Evolutionary conservation across 164 flowering plant genomes (phyloP), one percentile per base, ranked within the genome.

Genomic region (Platanus orientalis): DNA sequence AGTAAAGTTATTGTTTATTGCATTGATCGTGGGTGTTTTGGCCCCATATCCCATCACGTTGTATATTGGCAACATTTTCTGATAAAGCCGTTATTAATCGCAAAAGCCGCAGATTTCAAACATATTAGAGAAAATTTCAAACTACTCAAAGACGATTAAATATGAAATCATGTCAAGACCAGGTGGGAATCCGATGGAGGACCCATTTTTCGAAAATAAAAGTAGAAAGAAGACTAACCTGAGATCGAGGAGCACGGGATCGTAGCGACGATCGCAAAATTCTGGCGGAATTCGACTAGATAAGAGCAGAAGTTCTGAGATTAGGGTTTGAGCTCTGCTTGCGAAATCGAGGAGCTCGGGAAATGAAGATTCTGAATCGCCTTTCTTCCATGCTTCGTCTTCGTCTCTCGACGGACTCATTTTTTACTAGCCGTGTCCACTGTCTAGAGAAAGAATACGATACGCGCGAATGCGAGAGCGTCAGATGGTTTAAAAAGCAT

Each of bases 221-320:
- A 4, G 7, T n/a, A 11, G 48, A 3, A 60, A n/a, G 42, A 45
- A 20, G 34, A 45, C 40, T 60, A 25, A 61, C 76, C 64, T 69
- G 67, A 73, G 69, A 64, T 73, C 73, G 60, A 73, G 69, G 40
- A 73, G 72, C 19, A 73, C 69, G 12, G 76, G 63, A 56, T 73
- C 66, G 48, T 52, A 69, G 19, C 66, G 73, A 29, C 55, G 63
- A 57, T 73, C 70, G 32, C 47, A 45, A 54, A 73, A 73, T 20
- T 65, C 53, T 9, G 53, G 36, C 56, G 76, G 76, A 47, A 73
- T 61, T 29, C 69, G 69, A 27, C 24, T 36, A 40, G 76, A 64
- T 48, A 73, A 44, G 44, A 65, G 61, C 13, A 73, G 40, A 39
- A 73, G 60, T 57, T 73, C 63, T 1, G 76, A 49, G 12, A 73